Conservation (phyloP, 495 filamentous ascomycete species). For the Penicillium fimorum region DNA sequence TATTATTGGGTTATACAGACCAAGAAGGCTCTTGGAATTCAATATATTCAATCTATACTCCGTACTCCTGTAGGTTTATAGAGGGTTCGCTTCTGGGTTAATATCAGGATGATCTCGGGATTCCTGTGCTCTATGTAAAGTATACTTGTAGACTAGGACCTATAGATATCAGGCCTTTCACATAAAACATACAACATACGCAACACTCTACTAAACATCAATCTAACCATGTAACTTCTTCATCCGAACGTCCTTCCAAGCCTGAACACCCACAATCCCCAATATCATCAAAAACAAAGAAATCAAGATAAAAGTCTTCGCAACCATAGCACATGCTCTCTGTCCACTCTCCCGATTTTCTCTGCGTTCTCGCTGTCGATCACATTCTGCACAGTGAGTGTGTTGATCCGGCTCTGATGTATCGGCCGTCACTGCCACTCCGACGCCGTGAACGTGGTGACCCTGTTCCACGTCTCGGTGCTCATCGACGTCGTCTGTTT, state of each 20-base stretch:
- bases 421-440: not conserved
- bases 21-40: no score
- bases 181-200: not conserved
- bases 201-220: no score
- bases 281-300: slow-evolving; percentile 17
- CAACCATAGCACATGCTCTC: slow-evolving; percentile 10
- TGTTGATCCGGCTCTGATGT: not conserved
- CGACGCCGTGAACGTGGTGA: not conserved
- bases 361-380: slow-evolving; percentile 14
- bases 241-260: slow-evolving; percentile 1
- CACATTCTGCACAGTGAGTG: slow-evolving; percentile 18
- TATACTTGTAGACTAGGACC: no score
- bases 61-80: no score
- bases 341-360: slow-evolving; percentile 4
- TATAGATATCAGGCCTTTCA: not conserved
- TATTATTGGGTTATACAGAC: no score
- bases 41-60: no score
- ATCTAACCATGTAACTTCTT: slow-evolving; percentile 3
- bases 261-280: slow-evolving; percentile 11
- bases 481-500: not conserved
- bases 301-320: slow-evolving; percentile 14
- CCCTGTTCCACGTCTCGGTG: slow-evolving; percentile 4
- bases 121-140: not conserved
- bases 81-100: no score
- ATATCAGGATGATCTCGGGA: no score